Evolutionary conservation across 345 rosid genomes (phyloP), one percentile per base, ranked within the genome.

Genomic region (Melaleuca alternifolia): DNA sequence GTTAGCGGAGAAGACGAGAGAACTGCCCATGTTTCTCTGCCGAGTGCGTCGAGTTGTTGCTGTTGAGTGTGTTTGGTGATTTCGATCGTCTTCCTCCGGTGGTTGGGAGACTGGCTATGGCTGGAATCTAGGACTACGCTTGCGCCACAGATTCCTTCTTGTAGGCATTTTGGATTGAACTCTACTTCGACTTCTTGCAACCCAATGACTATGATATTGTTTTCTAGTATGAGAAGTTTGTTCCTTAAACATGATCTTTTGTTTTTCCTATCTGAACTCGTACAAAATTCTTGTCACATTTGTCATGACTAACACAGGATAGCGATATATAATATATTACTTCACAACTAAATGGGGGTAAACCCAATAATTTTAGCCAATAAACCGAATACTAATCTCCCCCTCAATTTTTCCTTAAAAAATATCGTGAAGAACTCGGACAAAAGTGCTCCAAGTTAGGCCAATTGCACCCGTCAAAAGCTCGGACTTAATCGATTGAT

Each of bases 1-100:
- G 88, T 54, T 91, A 59, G 95, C 62, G 51, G 94, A 93, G 89
- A 91, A 92, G 61, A 93, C 83, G 4, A 94, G 85, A 84, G 91
- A 93, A 77, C 89, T 91, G 51, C 92, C 93, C 95, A 95, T 93
- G 62, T 84, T 86, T 79, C 52, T 83, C 48, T 46, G 50, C 76
- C 48, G 48, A 6, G 26, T 5, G 81, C 11, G 48, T 71, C 81
- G 48, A 71, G 81, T 21, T 2, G 48, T 10, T 37, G 48, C 5
- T 11, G 48, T 20, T 3, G 48, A 71, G 37, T 1, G 26, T 5
- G 6, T 41, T 20, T 37, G 81, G 26, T 37, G 81, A 71, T 20
- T 37, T 18, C 24, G 81, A 18, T 9, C 81, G 20, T 71, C 37
- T 21, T 10, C 2, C 21, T 10, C 10, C 4, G 12, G 26, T 71